These are phyloP conservation scores for Plasmodium vivax DNA, from an alignment of 169 alveolate genomes.

Conservation along the genomic window DNA sequence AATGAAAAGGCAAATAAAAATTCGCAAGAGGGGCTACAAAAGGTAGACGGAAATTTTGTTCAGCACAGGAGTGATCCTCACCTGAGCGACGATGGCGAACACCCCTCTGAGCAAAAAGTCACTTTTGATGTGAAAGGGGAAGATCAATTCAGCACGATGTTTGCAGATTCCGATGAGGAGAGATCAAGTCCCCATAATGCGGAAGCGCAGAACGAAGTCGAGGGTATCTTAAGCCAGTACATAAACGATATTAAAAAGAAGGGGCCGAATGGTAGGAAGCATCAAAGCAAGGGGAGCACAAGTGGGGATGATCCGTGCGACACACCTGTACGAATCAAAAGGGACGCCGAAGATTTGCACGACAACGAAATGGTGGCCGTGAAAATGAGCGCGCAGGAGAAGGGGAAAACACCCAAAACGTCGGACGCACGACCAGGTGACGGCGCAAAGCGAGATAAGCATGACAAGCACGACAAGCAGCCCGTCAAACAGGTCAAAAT, in stretches of 20 bases:
- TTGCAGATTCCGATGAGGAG: constrained; percentile 6
- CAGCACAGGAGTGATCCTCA: constrained; percentile 1
- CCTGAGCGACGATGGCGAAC: background rate
- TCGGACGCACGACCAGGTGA: background rate
- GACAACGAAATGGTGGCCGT: background rate
- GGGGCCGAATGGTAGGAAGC: background rate
- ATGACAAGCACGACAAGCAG: constrained; percentile 3
- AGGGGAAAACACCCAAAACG: background rate
- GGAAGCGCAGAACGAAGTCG: constrained; percentile 11
- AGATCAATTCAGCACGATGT: background rate
- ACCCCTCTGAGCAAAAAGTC: background rate
- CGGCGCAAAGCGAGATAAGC: constrained; percentile 9
- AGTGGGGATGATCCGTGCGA: background rate
- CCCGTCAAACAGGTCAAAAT: constrained; percentile 55
- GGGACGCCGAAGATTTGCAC: background rate
- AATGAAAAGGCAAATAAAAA: constrained; percentile 19
- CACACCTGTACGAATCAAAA: background rate
- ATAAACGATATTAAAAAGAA: constrained; percentile 1
- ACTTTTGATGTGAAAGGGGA: constrained; percentile 10
- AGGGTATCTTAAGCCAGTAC: background rate
- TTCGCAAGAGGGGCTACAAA: constrained; percentile 7
- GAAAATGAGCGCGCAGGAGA: background rate
- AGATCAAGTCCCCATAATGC: background rate
- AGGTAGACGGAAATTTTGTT: background rate
- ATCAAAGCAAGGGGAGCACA: background rate